phyloP scores from a whole-genome alignment of 2,329 filamentous ascomycete species.

The Reticulascus tulasneorum region DNA sequence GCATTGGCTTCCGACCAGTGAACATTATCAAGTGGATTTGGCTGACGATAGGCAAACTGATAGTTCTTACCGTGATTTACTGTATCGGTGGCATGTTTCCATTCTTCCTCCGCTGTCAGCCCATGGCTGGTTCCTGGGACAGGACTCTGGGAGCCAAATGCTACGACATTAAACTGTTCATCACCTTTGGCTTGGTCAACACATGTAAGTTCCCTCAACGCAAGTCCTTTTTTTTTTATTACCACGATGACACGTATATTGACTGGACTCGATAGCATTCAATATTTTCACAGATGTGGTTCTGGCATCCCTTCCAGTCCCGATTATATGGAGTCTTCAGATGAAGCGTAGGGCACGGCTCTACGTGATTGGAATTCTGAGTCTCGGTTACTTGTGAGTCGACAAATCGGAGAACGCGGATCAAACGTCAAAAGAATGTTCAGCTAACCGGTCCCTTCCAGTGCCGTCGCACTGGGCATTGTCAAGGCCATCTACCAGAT shows the following conservation, averaged over 20 bases:
- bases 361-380: slow-evolving; percentile 36
- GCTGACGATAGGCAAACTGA: background rate
- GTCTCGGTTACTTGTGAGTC: slow-evolving; percentile 36
- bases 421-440: slow-evolving; percentile 6
- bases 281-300: slow-evolving; percentile 40
- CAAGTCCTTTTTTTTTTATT: too few species aligned
- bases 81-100: slow-evolving; percentile 17
- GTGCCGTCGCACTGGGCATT: slow-evolving; percentile 34
- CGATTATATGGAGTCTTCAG: slow-evolving; percentile 37
- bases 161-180: slow-evolving; percentile 14
- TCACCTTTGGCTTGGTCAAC: slow-evolving; percentile 38
- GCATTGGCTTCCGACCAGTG: background rate
- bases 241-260: background rate
- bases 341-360: slow-evolving; percentile 31
- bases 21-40: too few species aligned
- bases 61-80: slow-evolving; percentile 18
- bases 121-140: slow-evolving; percentile 19
- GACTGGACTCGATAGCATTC: slow-evolving; percentile 21
- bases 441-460: slow-evolving; percentile 7
- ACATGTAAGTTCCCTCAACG: slow-evolving; percentile 10
- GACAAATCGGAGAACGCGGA: too few species aligned
- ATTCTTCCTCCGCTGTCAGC: slow-evolving; percentile 19
- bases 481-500: slow-evolving; percentile 35
- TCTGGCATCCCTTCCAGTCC: slow-evolving; percentile 37
- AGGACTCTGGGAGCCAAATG: slow-evolving; percentile 12